Evolutionary conservation across 2,329 filamentous ascomycete genomes (phyloP), one percentile per base, ranked within the genome.

Genomic region (Didymella pinodella): DNA sequence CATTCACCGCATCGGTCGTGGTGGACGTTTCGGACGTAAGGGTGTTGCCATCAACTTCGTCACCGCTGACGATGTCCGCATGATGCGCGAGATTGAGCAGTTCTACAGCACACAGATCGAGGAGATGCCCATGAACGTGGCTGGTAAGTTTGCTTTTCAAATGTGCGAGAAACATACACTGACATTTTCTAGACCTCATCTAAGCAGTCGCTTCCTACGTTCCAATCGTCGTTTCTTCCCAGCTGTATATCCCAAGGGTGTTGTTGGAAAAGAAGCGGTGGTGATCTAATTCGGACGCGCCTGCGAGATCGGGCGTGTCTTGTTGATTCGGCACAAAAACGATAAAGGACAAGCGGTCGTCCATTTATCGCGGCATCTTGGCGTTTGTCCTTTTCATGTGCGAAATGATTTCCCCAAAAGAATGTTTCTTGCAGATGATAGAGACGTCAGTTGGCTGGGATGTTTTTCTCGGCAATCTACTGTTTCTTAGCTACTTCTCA

Each of bases 31-130:
- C 85, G 95, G 95, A 82, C 93, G 95, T 82, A 99, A 99, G 90
- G 95, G 95, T 90, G 95, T 99, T 81, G 95, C 95, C 77, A 99
- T 99, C 88, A 99, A 99, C 92, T 99, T 99, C 81, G 95, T 99
- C 80, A 98, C 94, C 64, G 92, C 93, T 75, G 95, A 99, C 71
- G 95, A 99, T 83, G 95, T 99, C 77, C 93, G 94, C 82, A 98
- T 99, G 92, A 96, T 99, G 92, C 89, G 95, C 81, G 95, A 99
- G 83, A 99, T 99, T 75, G 95, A 99, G 83, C 92, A 97, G 85
- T 99, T 98, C 88, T 99, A 99, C 90, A 97, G 92, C 88, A 99
- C 95, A 81, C 95, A 99, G 86, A 98, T 99, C 72, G 95, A 99
- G 85, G 95, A 99, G 88, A 99, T 99, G 95, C 95, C 95, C 78